phyloP scores from a whole-genome alignment of 1,284 basidiomycete genomes.

The Irpex sp. region DNA sequence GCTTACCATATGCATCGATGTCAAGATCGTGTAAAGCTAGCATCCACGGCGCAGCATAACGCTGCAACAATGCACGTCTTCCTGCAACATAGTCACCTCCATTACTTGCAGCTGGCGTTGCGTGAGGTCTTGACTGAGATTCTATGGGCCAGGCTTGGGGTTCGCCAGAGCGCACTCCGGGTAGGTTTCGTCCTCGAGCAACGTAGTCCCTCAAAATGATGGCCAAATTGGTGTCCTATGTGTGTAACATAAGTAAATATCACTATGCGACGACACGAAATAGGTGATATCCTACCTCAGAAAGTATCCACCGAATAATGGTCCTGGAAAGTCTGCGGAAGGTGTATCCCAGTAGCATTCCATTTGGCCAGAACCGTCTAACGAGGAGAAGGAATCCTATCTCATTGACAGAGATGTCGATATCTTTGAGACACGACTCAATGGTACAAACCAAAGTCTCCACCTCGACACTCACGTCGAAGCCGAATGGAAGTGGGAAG shows the following conservation, averaged over 20 bases:
- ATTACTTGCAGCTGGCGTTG: conserved; percentile 47
- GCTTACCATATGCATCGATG: conserved; percentile 40
- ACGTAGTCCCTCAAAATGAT: conserved; percentile 62
- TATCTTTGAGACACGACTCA: conserved; percentile 66
- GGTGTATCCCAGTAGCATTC: conserved; percentile 67
- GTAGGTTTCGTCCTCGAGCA: conserved; percentile 47
- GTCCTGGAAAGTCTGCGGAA: conserved; percentile 48
- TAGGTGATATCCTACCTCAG: conserved; percentile 46
- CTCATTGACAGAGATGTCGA: conserved; percentile 73
- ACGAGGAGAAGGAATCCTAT: conserved; percentile 62
- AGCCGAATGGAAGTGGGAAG: conserved; percentile 66
- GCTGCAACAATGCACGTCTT: conserved; percentile 43
- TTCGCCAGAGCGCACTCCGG: conserved; percentile 57
- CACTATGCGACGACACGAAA: too few relatives aligned
- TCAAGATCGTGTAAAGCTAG: conserved; percentile 60
- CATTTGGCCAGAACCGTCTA: conserved; percentile 69
- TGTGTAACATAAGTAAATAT: too few relatives aligned
- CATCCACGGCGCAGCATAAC: conserved; percentile 63
- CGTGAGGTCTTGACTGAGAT: conserved; percentile 33
- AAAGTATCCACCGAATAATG: conserved; percentile 57
- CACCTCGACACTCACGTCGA: conserved; percentile 69
- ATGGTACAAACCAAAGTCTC: conserved; percentile 69
- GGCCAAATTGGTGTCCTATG: conserved; percentile 58
- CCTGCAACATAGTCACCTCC: conserved; percentile 63
- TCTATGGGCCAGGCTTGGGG: conserved; percentile 46